A percentile compares a stretch with the other conserved stretches of the same genome.
Evolutionary conservation across 2,329 filamentous ascomycete genomes (phyloP).

Genomic region (Fusarium guadeloupense): DNA sequence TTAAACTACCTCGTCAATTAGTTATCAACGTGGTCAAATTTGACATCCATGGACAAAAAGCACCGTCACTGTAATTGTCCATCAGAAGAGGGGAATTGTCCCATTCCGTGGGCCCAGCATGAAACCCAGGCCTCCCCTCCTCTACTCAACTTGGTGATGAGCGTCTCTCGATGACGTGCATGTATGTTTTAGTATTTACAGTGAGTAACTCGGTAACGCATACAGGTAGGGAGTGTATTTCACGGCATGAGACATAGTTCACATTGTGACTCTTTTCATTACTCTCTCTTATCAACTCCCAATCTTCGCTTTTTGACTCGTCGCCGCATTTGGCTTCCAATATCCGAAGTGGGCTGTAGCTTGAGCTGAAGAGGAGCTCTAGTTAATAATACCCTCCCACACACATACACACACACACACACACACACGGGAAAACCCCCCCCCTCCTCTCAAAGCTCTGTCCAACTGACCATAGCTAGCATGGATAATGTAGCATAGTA

Average conservation of each 20-base stretch:
- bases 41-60: constrained; percentile 7
- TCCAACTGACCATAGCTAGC: not conserved
- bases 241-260: constrained; percentile 4
- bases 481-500: not conserved
- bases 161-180: constrained; percentile 32
- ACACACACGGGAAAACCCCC: constrained; percentile 7
- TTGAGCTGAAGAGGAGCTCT: constrained; percentile 33
- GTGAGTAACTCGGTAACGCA: not conserved
- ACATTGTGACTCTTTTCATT: not conserved
- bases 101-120: constrained; percentile 14
- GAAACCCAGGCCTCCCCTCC: constrained; percentile 23
- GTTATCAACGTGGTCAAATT: not conserved
- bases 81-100: constrained; percentile 21
- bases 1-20: not conserved
- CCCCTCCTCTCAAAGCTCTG: too few relatives aligned
- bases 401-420: constrained; percentile 2
- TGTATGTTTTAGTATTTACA: not conserved
- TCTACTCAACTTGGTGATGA: constrained; percentile 16
- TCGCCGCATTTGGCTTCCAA: constrained; percentile 16
- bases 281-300: not conserved
- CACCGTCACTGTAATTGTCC: constrained; percentile 4
- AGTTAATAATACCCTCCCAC: constrained; percentile 10
- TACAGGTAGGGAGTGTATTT: not conserved
- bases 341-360: constrained; percentile 35
- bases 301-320: not conserved